These are phyloP conservation scores for Curvularia sp. DNA, from an alignment of 2,329 filamentous ascomycete genomes.

Conservation along the genomic window DNA sequence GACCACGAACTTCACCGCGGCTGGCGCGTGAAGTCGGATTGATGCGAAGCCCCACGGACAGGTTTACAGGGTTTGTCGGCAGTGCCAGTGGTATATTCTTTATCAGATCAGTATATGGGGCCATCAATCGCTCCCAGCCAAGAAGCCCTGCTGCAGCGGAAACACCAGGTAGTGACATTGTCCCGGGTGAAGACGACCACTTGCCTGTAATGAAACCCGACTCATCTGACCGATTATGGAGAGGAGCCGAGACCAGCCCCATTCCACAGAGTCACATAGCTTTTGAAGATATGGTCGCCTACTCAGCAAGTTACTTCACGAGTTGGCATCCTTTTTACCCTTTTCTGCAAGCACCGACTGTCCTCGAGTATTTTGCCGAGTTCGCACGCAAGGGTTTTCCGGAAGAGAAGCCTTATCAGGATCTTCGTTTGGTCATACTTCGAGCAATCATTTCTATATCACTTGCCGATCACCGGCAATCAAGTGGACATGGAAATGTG, in stretches of 20 bases:
- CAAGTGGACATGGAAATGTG: conserved; percentile 17
- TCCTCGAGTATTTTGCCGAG: conserved; percentile 57
- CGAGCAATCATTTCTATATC: conserved; percentile 62
- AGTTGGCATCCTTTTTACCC: conserved; percentile 66
- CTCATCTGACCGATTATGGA: conserved; percentile 34
- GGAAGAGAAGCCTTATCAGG: conserved; percentile 28
- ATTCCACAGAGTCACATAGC: conserved; percentile 26
- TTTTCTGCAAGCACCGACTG: conserved; percentile 62
- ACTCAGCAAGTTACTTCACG: conserved; percentile 63
- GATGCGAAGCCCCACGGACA: conserved; percentile 60
- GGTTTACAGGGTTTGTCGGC: conserved; percentile 62
- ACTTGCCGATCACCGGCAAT: conserved; percentile 60
- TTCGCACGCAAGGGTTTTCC: conserved; percentile 46
- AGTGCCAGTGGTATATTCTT: conserved; percentile 67
- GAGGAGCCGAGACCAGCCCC: conserved; percentile 40
- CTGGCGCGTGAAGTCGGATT: conserved; percentile 55
- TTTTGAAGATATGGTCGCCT: conserved; percentile 60
- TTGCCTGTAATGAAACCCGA: conserved; percentile 41
- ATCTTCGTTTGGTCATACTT: conserved; percentile 54
- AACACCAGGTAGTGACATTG: conserved; percentile 51
- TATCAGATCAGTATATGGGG: conserved; percentile 62
- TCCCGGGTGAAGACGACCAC: conserved; percentile 66
- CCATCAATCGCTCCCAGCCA: conserved; percentile 49
- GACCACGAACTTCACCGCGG: conserved; percentile 23
- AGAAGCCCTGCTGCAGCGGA: conserved; percentile 21